Evolutionary conservation across 805 yeast species (phyloP), one percentile per base, ranked within the genome.

Genomic region (Kluyveromyces starmeri): DNA sequence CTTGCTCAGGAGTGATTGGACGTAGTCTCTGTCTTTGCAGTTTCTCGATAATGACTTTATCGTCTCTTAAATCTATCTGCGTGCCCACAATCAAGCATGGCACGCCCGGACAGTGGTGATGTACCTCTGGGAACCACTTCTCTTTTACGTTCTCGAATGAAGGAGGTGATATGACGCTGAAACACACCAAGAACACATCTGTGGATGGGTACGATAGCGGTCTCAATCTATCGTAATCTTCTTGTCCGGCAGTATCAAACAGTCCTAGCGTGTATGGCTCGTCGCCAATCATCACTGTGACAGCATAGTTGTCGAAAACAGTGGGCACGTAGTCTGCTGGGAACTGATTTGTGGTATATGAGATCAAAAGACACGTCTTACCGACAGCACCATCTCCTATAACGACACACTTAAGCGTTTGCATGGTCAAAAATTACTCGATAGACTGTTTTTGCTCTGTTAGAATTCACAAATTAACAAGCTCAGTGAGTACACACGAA

Each of bases 311-410:
- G 58, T 88, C 96, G 54, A 89, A 86, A 28, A 89, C 97, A n/a
- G 98, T 89, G 42, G 97, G 98, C 38, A 89, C 96, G 58, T 89
- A 89, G 64, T 92, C 97, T 37, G 94, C 92, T 20, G 98, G 98
- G 64, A 89, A 89, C 60, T 89, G 92, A 65, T 85, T 83, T 41
- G 96, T 89, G 35, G 97, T 89, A 64, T 89, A 89, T 44, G 96
- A 88, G 55, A 89, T 89, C 48, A 92, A 72, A 44, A 92, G 75
- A 67, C 97, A 89, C 13, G 97, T 89, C 71, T 86, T 89, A 51
- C 98, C 98, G 44, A 92, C 97, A 49, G 97, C 97, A 83, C 98
- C 98, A 66, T 92, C 98, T 46, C 98, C 98, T 37, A 92, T 97
- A 46, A 89, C 96, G 46, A 92, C 97, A 71, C 97, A 92, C 65